Conservation (phyloP, 352 stramenopile species). For the Phytophthora citrophthora region DNA sequence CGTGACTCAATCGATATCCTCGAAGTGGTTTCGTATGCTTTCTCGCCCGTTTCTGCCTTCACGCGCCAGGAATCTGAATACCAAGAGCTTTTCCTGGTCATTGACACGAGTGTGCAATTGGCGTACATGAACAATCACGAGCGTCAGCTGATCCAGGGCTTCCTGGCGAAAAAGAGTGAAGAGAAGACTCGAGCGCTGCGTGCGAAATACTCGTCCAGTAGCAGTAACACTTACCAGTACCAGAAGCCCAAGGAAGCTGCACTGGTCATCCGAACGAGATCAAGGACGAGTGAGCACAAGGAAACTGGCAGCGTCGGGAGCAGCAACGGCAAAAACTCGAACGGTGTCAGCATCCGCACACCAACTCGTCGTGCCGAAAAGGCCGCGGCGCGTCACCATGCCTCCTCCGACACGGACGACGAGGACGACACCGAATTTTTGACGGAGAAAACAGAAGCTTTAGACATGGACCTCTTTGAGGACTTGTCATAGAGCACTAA, state of each 20-base stretch:
- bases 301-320: constrained; percentile 53
- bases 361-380: constrained; percentile 31
- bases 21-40: constrained; percentile 69
- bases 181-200: constrained; percentile 54
- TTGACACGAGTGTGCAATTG: constrained; percentile 51
- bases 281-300: constrained; percentile 63
- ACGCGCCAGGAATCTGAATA: constrained; percentile 50
- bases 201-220: constrained; percentile 55
- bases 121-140: constrained; percentile 52
- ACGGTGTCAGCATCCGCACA: constrained; percentile 68
- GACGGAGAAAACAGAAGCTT: constrained; percentile 40
- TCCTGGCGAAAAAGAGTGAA: constrained; percentile 65
- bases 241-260: constrained; percentile 80
- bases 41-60: constrained; percentile 32
- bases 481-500: constrained; percentile 32
- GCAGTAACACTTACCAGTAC: constrained; percentile 61
- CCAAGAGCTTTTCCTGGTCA: constrained; percentile 72
- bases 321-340: constrained; percentile 54
- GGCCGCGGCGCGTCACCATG: constrained; percentile 28
- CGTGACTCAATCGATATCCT: constrained; percentile 76
- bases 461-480: constrained; percentile 58
- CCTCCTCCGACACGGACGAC: constrained; percentile 76
- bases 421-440: constrained; percentile 70
- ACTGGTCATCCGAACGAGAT: constrained; percentile 82
- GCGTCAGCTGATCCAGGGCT: constrained; percentile 58